Percentiles rank a stretch among this genome's conserved stretches.
Evolutionary conservation across 768 basidiomycete species (phyloP).

Genomic region (Trametes elegans): DNA sequence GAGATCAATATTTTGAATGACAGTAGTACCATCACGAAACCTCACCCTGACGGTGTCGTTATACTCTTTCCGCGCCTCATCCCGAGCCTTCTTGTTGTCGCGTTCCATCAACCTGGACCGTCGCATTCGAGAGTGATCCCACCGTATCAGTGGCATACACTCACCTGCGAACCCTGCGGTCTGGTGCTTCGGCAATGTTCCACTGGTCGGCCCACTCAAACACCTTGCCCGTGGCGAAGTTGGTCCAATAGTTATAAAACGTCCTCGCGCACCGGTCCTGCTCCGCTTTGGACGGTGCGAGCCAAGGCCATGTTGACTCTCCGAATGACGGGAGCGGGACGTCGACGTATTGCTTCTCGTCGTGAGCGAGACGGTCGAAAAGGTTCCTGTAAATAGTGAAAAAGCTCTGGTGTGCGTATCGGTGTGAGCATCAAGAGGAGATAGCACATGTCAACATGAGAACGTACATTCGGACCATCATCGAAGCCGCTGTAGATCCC

Average conservation of each 20-base stretch:
- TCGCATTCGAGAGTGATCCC: not conserved
- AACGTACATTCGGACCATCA: slow-evolving; percentile 57
- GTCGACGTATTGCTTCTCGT: slow-evolving; percentile 59
- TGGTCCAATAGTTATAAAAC: slow-evolving; percentile 87
- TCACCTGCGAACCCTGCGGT: slow-evolving; percentile 78
- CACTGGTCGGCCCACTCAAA: slow-evolving; percentile 88
- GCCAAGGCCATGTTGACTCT: slow-evolving; percentile 71
- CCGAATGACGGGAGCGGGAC: slow-evolving; percentile 83
- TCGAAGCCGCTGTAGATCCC: slow-evolving; percentile 64
- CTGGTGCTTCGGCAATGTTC: slow-evolving; percentile 81
- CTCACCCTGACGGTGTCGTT: slow-evolving; percentile 86
- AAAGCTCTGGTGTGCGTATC: slow-evolving; percentile 60
- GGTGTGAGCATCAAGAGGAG: not conserved
- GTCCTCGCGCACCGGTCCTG: slow-evolving; percentile 52
- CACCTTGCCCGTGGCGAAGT: slow-evolving; percentile 83
- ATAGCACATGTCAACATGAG: not conserved
- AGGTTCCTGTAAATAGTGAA: slow-evolving; percentile 87
- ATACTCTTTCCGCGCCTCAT: slow-evolving; percentile 86
- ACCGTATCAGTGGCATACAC: slow-evolving; percentile 10
- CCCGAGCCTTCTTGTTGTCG: slow-evolving; percentile 90
- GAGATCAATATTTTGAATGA: no score
- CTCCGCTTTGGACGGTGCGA: slow-evolving; percentile 42
- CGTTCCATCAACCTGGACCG: slow-evolving; percentile 80
- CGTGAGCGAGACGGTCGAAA: slow-evolving; percentile 77
- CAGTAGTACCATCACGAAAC: not conserved